Evolutionary conservation across 345 rosid genomes (phyloP), one percentile per base, ranked within the genome.

Genomic region (Lagerstroemia speciosa): DNA sequence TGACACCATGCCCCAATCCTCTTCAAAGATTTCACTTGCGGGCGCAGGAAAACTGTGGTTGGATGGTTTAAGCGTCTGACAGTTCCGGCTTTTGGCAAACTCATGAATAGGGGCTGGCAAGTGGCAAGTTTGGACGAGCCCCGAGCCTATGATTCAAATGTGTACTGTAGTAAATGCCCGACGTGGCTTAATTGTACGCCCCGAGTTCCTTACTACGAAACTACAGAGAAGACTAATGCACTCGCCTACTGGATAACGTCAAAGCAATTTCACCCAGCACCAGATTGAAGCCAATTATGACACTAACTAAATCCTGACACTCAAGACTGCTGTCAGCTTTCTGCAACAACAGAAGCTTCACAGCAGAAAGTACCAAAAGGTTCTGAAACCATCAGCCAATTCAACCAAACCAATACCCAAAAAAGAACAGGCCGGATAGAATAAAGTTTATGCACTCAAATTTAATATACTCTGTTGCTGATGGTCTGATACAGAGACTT

Each of bases 391-490:
- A 8, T 58, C 63, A 30, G 19, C 19, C 17, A 27, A 58, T 58
- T 58, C 34, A 14, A 58, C 33, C 19, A 58, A 58, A 14, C 34
- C 34, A 11, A 58, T 58, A 58, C 63, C 63, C 29, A 29, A 27
- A 58, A 58, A 58, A 15, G 20, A 26, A 53, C 6, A 55, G 61
- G 61, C 29, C 34, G 63, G 63, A 58, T 58, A 53, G 20, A 27
- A 27, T 4, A 1, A 58, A 4, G 63, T 10, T 12, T 58, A 27
- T 27, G 63, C 63, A 30, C 34, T 16, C 34, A 12, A 11, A 30
- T 26, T 83, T 79, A 91, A 68, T 78, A 85, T 72, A 94, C 96
- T 36, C 96, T 73, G 78, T 88, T 88, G 80, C 86, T 77, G 69
- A 94, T 72, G 55, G 85, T 83, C 68, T 75, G 84, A 66, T 80